Evolutionary conservation across 1,284 basidiomycete genomes (phyloP), one percentile per base, ranked within the genome.

Genomic region (Sanguinoderma infundibulare): DNA sequence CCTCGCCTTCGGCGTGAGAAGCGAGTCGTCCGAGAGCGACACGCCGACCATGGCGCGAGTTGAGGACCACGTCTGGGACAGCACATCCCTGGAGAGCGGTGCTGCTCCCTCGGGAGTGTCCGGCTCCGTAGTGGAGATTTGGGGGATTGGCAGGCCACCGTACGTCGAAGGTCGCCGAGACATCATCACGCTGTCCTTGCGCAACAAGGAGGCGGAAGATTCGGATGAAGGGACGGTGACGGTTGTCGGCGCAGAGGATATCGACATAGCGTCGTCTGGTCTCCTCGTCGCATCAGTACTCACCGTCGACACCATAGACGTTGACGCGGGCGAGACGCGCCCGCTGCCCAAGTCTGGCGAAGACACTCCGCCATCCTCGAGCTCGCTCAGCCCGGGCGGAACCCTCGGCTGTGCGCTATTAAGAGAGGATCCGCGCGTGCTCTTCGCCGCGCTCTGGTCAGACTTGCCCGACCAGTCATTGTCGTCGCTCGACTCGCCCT

Each of bases 101-200:
- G 57, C 57, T 22, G 57, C 17, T 49, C 57, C 15, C 52, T 64
- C 51, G 1, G 80, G 77, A 0, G 77, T 76, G 32, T 82, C 80
- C 1, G 82, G 79, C 2, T 71, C 79, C 2, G 83, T 83, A 1
- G 82, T 86, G 3, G 83, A 81, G 58, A 87, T 86, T 10, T 70
- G 75, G 14, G 86, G 86, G 50, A 87, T 82, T 2, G 79, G 76
- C 12, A 81, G 65, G 0, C 78, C 78, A 9, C 73, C 75, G 53
- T 77, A 80, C 2, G 70, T 72, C 14, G 55, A 35, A 10, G 51
- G 34, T 53, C 24, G 64, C 62, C 34, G 57, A 40, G 35, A 55
- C 35, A 55, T 22, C 35, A 55, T 22, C 5, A 53, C 53, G 52
- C 59, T 65, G 20, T 62, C 59, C 46, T 63, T 57, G 14, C 60